Conservation (phyloP, 108 stramenopile genomes). For the Chaetoceros tenuissimus region DNA sequence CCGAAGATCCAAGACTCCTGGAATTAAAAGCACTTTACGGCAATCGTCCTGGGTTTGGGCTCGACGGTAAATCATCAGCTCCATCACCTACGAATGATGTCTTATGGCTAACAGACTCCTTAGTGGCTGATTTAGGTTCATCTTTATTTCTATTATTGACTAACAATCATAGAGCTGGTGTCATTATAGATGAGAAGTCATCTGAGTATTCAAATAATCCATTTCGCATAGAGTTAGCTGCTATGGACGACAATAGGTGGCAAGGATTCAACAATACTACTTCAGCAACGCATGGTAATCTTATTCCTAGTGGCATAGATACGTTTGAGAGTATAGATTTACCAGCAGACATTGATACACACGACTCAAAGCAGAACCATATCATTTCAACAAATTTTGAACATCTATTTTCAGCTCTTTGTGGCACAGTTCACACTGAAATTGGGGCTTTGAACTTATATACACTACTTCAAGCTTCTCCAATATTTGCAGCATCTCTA, state of each 20-base stretch:
- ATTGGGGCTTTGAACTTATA: constrained; percentile 58
- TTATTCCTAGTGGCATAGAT: no score
- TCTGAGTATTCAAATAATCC: constrained; percentile 25
- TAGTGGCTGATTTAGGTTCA: constrained; percentile 51
- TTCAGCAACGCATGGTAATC: no score
- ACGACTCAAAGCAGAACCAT: not conserved
- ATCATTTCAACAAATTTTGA: constrained; percentile 62
- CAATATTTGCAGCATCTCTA: constrained; percentile 51
- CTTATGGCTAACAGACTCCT: constrained; percentile 59
- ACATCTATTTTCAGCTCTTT: constrained; percentile 54
- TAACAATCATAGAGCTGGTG: constrained; percentile 45
- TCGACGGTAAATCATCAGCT: not conserved
- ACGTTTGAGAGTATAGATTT: not conserved
- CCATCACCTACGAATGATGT: constrained; percentile 47
- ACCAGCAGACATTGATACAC: not conserved
- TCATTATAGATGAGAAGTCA: not conserved
- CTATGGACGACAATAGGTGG: constrained; percentile 70
- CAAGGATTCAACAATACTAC: constrained; percentile 17
- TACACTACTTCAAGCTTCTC: constrained; percentile 59
- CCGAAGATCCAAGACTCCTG: not conserved
- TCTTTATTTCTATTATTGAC: constrained; percentile 45
- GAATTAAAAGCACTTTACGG: not conserved
- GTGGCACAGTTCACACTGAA: constrained; percentile 56
- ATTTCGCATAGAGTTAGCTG: constrained; percentile 42
- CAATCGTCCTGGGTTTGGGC: not conserved